Percentiles rank a stretch among this genome's conserved stretches.
Conservation (phyloP, 192 early-diverging fungal genomes). For the Funneliformis geosporum region DNA sequence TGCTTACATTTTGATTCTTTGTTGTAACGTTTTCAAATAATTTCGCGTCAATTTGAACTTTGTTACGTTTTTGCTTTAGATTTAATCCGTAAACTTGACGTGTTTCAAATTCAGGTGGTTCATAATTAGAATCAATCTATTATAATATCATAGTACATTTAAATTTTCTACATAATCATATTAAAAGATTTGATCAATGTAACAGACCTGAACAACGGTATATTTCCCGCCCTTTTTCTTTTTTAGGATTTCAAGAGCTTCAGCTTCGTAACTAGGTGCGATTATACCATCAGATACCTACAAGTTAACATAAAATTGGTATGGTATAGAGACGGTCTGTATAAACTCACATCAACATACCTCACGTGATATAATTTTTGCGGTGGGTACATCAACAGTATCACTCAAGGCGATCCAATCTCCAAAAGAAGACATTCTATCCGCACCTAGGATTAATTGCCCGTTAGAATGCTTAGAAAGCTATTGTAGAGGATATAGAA, state of each 20-base stretch:
- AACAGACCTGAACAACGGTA: conserved; percentile 72
- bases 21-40: conserved; percentile 89
- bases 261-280: conserved; percentile 85
- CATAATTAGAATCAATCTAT: conserved; percentile 84
- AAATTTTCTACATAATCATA: background rate
- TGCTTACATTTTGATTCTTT: conserved; percentile 67
- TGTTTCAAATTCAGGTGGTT: conserved; percentile 81
- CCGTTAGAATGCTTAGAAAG: background rate
- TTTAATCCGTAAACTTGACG: conserved; percentile 95
- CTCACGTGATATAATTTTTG: conserved; percentile 93
- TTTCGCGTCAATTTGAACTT: conserved; percentile 70
- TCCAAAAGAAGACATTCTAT: conserved; percentile 99
- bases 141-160: background rate
- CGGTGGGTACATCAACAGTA: conserved; percentile 87
- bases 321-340: conserved; percentile 95
- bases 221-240: conserved; percentile 99
- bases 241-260: conserved; percentile 84
- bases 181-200: background rate
- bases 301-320: conserved; percentile 93
- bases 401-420: conserved; percentile 97
- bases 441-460: conserved; percentile 58
- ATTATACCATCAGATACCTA: conserved; percentile 95
- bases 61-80: conserved; percentile 92
- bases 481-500: background rate
- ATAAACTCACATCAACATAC: conserved; percentile 72